A percentile compares a stretch with the other conserved stretches of the same genome.
These are phyloP conservation scores for Ogataea nakhonphanomensis DNA, from an alignment of 805 yeast genomes.

Conservation along the genomic window DNA sequence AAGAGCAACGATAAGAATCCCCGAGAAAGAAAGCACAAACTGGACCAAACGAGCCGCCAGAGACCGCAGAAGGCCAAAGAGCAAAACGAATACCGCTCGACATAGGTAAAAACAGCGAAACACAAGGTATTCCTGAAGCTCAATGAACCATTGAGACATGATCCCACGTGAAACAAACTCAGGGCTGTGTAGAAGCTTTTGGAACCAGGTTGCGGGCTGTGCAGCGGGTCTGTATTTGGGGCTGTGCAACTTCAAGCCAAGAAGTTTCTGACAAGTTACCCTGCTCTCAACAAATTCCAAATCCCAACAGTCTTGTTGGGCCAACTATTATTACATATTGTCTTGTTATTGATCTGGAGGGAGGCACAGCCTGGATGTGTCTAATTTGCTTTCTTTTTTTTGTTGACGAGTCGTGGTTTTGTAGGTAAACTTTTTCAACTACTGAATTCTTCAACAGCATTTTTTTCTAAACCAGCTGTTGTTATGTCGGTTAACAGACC, in stretches of 20 bases:
- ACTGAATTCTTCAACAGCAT: constrained; percentile 1
- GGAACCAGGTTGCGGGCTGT: neutral
- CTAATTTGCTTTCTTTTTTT: constrained; percentile 9
- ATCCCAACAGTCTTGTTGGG: constrained; percentile 12
- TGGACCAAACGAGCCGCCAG: constrained; percentile 44
- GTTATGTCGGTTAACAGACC: constrained; percentile 54
- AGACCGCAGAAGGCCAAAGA: constrained; percentile 16
- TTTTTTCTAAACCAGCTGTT: constrained; percentile 2
- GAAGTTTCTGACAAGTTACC: constrained; percentile 3
- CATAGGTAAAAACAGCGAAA: constrained; percentile 7
- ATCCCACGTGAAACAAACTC: neutral
- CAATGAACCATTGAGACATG: constrained; percentile 1
- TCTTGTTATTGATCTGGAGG: neutral
- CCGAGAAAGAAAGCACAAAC: constrained; percentile 49
- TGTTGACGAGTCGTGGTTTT: constrained; percentile 12
- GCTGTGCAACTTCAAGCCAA: neutral
- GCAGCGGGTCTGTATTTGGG: neutral
- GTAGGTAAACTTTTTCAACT: constrained; percentile 6
- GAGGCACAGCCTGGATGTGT: constrained; percentile 7
- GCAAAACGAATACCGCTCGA: constrained; percentile 16
- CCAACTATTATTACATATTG: constrained; percentile 9
- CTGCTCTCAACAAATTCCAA: constrained; percentile 12
- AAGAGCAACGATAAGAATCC: constrained; percentile 37
- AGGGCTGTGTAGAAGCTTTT: neutral
- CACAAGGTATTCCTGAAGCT: neutral